A percentile compares a stretch with the other conserved stretches of the same genome.
phyloP scores from a whole-genome alignment of 768 basidiomycete genomes.

The Fistulinella prunicolor region DNA sequence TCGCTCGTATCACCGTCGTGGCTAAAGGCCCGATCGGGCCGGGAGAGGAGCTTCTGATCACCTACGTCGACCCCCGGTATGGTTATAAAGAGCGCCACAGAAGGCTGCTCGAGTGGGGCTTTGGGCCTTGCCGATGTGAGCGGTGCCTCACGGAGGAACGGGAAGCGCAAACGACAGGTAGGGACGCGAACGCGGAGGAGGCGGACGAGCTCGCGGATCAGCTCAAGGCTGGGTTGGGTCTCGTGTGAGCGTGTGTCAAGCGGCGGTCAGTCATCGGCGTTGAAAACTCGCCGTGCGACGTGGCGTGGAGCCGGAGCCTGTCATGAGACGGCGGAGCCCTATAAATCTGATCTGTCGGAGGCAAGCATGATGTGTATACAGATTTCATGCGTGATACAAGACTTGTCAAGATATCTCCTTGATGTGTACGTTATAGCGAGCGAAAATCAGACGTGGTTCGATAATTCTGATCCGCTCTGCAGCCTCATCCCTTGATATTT shows the following conservation, averaged over 20 bases:
- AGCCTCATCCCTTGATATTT: background rate
- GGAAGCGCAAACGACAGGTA: constrained; percentile 15
- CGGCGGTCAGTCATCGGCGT: no score
- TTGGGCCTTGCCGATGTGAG: constrained; percentile 64
- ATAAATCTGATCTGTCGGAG: no score
- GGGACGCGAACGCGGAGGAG: constrained; percentile 1
- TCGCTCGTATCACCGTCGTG: constrained; percentile 73
- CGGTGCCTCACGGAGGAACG: constrained; percentile 62
- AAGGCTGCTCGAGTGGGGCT: constrained; percentile 70
- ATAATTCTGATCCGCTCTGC: no score
- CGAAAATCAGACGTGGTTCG: background rate
- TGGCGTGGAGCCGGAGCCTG: no score
- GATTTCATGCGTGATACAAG: no score
- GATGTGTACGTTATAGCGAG: background rate
- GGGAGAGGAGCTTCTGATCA: constrained; percentile 74
- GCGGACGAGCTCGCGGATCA: constrained; percentile 54
- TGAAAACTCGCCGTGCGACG: no score
- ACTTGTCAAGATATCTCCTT: background rate
- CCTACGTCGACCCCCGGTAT: constrained; percentile 70
- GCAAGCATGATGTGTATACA: no score
- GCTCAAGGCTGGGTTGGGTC: constrained; percentile 62
- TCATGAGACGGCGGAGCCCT: no score
- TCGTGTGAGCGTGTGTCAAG: constrained; percentile 32
- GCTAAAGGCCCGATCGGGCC: constrained; percentile 59
- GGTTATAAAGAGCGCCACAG: constrained; percentile 42